These are phyloP conservation scores for Ceratocystis papillata DNA, from an alignment of 2,329 filamentous ascomycete species.

Conservation along the genomic window DNA sequence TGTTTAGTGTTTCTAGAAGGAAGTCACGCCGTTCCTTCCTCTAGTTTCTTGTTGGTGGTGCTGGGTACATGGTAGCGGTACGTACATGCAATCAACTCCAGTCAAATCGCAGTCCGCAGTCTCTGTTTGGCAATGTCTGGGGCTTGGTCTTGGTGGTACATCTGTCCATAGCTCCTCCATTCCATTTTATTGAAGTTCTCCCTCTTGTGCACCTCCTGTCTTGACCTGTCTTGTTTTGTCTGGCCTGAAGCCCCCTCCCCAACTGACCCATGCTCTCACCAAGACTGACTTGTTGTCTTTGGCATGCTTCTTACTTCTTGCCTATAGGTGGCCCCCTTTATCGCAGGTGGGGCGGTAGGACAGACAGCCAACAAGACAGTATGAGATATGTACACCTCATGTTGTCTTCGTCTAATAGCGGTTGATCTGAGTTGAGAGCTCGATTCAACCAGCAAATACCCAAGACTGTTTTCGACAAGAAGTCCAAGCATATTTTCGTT, in stretches of 20 bases:
- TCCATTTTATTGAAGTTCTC: not conserved
- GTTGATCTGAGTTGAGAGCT: no score
- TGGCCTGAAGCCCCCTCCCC: no score
- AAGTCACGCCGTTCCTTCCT: conserved; percentile 13
- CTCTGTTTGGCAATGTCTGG: no score
- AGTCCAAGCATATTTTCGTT: not conserved
- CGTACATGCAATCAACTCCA: not conserved
- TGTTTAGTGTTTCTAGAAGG: conserved; percentile 14
- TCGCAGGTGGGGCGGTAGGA: not conserved
- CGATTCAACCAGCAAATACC: no score
- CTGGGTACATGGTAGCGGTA: not conserved
- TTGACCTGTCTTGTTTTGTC: no score
- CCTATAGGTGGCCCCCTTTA: not conserved
- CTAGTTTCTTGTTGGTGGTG: not conserved
- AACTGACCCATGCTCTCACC: no score
- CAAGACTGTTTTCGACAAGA: not conserved
- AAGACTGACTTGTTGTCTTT: not conserved
- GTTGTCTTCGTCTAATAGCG: not conserved
- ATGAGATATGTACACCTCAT: not conserved
- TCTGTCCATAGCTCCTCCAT: no score
- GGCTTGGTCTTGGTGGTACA: no score
- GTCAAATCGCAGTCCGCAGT: no score
- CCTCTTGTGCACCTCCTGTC: not conserved
- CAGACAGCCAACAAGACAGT: not conserved
- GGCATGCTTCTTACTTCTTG: not conserved